Base-by-base conservation (phyloP, 2,329 filamentous ascomycete species). In the Diaporthe aspalathi region DNA sequence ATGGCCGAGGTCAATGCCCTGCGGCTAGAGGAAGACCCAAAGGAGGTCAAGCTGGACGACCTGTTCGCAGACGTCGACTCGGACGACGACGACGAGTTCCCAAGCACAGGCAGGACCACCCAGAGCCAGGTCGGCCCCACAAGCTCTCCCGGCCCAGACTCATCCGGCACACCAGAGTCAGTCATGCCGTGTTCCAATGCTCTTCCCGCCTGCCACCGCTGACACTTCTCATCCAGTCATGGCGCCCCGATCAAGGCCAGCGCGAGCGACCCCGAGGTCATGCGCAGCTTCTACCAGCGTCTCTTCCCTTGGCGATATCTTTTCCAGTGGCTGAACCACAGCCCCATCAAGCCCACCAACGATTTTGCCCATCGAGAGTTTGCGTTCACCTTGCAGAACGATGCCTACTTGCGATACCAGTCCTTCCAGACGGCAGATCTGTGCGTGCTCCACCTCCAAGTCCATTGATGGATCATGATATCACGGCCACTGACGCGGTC, bases 291-390 rank as follows among this genome's bases (percentile, higher is more conserved):
- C 84, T 99, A 99, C 80, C 93, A 97, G 79, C 93, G 96, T 60
- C 87, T 99, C 47, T 98, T 98, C 77, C 96, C 96, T 5, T 99
- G 97, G 87, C 91, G 95, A 72, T 92, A 94, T 73, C 90, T 98
- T 24, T 99, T 98, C 83, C 95, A 98, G 81, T 99, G 96, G 96
- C 89, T 99, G 60, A 99, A 98, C 79, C 96, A 98, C 82, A 94
- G 93, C 68, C 92, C 94, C 8, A 91, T 91, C n/a, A n/a, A n/a
- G 8, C 95, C 96, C 0, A 92, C 92, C 5, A 92, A 91, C 75
- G 95, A 98, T 82, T 98, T 98, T 83, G 91, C 87, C 35, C 93
- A 98, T 80, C 92, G 96, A 79, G 96, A 99, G 81, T 98, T 99
- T 80, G 95, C 96, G 22, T 95, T 98, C 79, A 97, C 95, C 1